phyloP scores from a whole-genome alignment of 306 rosid species.

The Rosa persica region DNA sequence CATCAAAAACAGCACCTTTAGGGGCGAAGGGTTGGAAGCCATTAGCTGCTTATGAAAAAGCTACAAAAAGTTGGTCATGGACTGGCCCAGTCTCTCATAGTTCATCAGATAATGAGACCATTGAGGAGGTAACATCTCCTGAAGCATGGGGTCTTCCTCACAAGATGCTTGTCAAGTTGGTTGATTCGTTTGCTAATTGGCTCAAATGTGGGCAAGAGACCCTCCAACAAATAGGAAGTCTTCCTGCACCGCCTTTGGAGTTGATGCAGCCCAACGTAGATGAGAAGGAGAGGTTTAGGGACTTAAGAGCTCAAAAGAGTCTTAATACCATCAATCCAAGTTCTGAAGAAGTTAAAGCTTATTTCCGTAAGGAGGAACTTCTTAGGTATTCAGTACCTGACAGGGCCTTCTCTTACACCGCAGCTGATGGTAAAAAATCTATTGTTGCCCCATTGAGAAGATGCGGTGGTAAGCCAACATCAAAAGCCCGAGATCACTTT shows the following conservation, averaged over 20 bases:
- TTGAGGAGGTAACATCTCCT: constrained; percentile 81
- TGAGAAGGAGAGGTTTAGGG: constrained; percentile 98
- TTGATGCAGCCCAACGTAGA: constrained; percentile 90
- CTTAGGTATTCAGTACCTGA: constrained; percentile 99
- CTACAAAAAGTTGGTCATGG: constrained; percentile 91
- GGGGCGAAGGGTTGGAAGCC: constrained; percentile 98
- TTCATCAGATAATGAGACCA: constrained; percentile 57
- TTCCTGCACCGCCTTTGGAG: constrained; percentile 90
- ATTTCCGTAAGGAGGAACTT: constrained; percentile 92
- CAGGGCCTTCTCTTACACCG: constrained; percentile 91
- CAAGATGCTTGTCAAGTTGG: constrained; percentile 96
- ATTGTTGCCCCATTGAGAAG: constrained; percentile 98
- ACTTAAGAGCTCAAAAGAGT: constrained; percentile 97
- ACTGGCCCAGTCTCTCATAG: constrained; percentile 66
- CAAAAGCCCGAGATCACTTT: constrained; percentile 98
- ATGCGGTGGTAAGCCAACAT: constrained; percentile 99
- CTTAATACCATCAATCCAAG: constrained; percentile 86
- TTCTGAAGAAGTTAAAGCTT: constrained; percentile 85
- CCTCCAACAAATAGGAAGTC: constrained; percentile 95
- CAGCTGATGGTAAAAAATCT: constrained; percentile 97
- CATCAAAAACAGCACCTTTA: constrained; percentile 93
- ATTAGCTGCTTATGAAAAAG: constrained; percentile 69
- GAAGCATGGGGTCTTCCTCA: constrained; percentile 96
- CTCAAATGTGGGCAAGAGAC: constrained; percentile 99
- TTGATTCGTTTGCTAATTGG: constrained; percentile 98